Evolutionary conservation across 352 stramenopile species (phyloP), one percentile per base, ranked within the genome.

Genomic region (Pilasporangium apinafurcum): DNA sequence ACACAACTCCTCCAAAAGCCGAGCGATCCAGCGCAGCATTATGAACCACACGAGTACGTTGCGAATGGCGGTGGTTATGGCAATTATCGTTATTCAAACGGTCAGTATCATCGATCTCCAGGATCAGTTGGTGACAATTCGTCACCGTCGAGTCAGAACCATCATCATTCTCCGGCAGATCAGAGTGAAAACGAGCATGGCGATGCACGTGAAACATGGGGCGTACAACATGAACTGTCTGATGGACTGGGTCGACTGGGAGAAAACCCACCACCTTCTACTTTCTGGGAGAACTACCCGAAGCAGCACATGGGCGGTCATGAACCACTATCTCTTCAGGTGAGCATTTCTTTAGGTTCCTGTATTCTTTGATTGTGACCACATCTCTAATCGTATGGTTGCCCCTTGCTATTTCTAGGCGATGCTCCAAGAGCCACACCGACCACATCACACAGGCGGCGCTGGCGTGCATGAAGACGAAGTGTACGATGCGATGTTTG

Each of bases 401-500:
- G n/a, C n/a, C n/a, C n/a, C 2, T 45, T 43, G 26, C 38, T 17
- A 28, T 39, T 18, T 26, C 8, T n/a, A 72, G 62, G 52, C 37
- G n/a, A 46, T 47, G 21, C 58, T 65, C 14, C 53, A 60, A 30
- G 57, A 70, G 20, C 48, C 43, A 18, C 37, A 39, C 33, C 42
- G 43, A n/a, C 20, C 17, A 38, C 33, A 38, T 2, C 33, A 56
- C 32, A 27, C 33, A 26, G 18, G 27, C 32, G 14, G 17, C 26
- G 7, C 53, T 20, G 33, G 28, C 10, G 49, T 52, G 20, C 45
- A 50, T 7, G 62, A 68, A 32, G 61, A 72, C 28, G 65, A 76
- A 40, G 60, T 70, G 40, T 56, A 69, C 27, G 65, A 72, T 14
- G 57, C 57, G 10, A 72, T 76, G 51, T 69, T 76, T 22, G 61